These are phyloP conservation scores for Dioszegia crocea DNA, from an alignment of 768 basidiomycete species.

Conservation along the genomic window DNA sequence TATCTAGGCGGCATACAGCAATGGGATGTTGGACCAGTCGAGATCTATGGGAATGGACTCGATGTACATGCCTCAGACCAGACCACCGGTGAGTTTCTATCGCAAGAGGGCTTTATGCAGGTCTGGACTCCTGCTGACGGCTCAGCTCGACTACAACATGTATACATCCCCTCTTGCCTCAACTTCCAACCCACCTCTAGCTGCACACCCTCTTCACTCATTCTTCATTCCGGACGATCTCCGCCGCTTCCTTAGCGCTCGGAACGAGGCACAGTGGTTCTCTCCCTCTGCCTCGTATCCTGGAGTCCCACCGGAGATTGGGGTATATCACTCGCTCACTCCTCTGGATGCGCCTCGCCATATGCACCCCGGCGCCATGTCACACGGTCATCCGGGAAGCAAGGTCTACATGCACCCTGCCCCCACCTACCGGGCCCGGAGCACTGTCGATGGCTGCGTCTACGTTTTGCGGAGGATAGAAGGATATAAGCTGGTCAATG, in stretches of 20 bases:
- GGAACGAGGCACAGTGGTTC: constrained; percentile 44
- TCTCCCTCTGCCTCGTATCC: constrained; percentile 23
- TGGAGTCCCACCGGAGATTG: constrained; percentile 75
- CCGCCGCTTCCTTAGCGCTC: constrained; percentile 48
- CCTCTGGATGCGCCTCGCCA: constrained; percentile 62
- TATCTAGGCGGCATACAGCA: constrained; percentile 6
- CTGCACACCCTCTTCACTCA: constrained; percentile 45
- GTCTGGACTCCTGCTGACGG: not conserved
- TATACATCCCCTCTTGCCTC: constrained; percentile 69
- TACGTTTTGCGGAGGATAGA: constrained; percentile 81
- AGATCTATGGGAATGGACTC: constrained; percentile 7
- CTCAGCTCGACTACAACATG: constrained; percentile 83
- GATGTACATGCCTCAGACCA: constrained; percentile 44
- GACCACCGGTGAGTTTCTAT: constrained; percentile 61
- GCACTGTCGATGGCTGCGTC: constrained; percentile 67
- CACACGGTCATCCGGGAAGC: constrained; percentile 52
- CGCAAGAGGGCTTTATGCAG: constrained; percentile 9
- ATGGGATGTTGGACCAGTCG: constrained; percentile 13
- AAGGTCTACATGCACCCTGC: constrained; percentile 78
- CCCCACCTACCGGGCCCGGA: constrained; percentile 76
- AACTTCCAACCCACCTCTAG: constrained; percentile 56
- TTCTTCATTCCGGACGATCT: constrained; percentile 81
- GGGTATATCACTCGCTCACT: constrained; percentile 82
- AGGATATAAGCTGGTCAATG: constrained; percentile 77
- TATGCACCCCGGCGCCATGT: not conserved